A percentile compares a stretch with the other conserved stretches of the same genome.
Conservation (phyloP, 805 yeast genomes). For the Starmerella riodocensis region DNA sequence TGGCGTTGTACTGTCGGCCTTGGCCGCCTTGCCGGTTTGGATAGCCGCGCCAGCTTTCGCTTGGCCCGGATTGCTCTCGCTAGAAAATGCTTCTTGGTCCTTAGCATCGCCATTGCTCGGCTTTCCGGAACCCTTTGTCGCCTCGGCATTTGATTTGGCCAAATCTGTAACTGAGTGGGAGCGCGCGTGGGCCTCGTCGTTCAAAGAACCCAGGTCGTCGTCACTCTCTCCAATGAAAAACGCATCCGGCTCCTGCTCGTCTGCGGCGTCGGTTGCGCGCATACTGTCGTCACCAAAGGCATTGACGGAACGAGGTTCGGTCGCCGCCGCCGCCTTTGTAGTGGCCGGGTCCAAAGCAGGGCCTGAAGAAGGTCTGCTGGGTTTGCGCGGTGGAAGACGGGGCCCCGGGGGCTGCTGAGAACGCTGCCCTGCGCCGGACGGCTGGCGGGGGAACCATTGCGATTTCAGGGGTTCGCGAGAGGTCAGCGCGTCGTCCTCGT, state of each 20-base stretch:
- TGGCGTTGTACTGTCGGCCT: too few relatives aligned
- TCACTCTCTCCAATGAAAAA: constrained; percentile 25
- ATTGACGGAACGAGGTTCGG: constrained; percentile 19
- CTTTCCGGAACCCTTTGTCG: constrained; percentile 5
- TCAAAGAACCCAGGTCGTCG: constrained; percentile 19
- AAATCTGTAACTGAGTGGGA: not conserved
- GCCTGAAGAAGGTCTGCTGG: constrained; percentile 4
- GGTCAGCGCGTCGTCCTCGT: constrained; percentile 9
- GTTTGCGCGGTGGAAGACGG: constrained; percentile 13
- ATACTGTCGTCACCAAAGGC: constrained; percentile 21
- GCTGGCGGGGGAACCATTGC: constrained; percentile 13
- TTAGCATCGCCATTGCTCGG: constrained; percentile 5
- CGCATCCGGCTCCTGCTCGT: constrained; percentile 23
- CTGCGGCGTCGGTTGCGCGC: constrained; percentile 2
- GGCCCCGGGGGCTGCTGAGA: constrained; percentile 2
- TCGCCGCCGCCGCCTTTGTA: not conserved
- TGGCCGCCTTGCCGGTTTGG: not conserved
- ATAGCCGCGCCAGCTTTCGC: too few relatives aligned
- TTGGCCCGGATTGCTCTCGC: too few relatives aligned
- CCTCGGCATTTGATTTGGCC: constrained; percentile 6
- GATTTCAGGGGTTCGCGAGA: constrained; percentile 3
- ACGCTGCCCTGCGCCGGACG: not conserved
- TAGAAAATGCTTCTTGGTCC: too few relatives aligned
- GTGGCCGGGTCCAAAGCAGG: not conserved
- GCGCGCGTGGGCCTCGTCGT: constrained; percentile 15